Evolutionary conservation across 1,139 yeast species (phyloP).

Genomic region (Taphrina sp.): DNA sequence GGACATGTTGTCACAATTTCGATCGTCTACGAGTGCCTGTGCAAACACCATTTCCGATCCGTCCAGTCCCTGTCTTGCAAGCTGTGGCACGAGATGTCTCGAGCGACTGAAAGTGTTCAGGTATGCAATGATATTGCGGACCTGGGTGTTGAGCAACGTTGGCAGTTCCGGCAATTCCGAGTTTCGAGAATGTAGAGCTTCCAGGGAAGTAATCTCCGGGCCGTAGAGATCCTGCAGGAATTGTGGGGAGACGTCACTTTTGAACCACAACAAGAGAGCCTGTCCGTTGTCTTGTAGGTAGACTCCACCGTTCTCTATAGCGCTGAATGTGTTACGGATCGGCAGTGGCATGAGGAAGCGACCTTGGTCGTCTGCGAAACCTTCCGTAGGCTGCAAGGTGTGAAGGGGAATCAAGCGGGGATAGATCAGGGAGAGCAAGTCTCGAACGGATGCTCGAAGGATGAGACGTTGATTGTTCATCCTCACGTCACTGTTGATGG

Average conservation of each 20-base stretch:
- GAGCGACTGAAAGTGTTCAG: conserved; percentile 45
- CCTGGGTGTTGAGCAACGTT: conserved; percentile 68
- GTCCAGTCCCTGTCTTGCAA: conserved; percentile 67
- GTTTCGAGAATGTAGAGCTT: conserved; percentile 50
- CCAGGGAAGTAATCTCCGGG: conserved; percentile 51
- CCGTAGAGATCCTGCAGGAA: conserved; percentile 77
- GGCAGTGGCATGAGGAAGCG: conserved; percentile 55
- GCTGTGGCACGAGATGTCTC: conserved; percentile 48
- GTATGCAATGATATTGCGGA: conserved; percentile 58
- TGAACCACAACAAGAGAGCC: conserved; percentile 64
- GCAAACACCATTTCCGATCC: conserved; percentile 59
- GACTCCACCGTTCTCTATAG: conserved; percentile 67
- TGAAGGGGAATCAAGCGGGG: conserved; percentile 81
- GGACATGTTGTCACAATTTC: conserved; percentile 54
- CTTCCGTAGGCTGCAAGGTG: conserved; percentile 53
- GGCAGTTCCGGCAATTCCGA: conserved; percentile 69
- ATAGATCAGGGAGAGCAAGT: conserved; percentile 65
- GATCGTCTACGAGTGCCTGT: conserved; percentile 72
- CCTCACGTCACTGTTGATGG: conserved; percentile 50
- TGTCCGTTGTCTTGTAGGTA: conserved; percentile 74
- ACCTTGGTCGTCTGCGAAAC: conserved; percentile 47
- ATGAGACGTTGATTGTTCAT: conserved; percentile 59
- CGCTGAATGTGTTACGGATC: conserved; percentile 51
- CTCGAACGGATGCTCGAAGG: conserved; percentile 57
- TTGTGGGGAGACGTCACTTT: conserved; percentile 64